Base-by-base conservation (phyloP, 2,329 filamentous ascomycete species). In the Aspergillus fijiensis region DNA sequence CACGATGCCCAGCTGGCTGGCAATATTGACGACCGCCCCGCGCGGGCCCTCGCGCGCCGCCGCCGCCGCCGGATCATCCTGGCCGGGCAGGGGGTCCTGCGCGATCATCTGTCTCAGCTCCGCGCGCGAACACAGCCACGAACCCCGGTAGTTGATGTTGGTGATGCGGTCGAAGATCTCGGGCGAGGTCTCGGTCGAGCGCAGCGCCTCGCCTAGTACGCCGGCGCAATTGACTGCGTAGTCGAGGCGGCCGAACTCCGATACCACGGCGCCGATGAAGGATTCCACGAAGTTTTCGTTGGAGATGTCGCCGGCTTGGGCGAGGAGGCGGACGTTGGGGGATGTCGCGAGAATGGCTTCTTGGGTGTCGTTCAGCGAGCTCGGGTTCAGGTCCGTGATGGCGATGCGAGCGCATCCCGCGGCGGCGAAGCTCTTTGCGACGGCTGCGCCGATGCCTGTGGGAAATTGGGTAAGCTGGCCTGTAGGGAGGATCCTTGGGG, bases 201-300 rank as follows among this genome's bases (percentile, higher is more conserved):
- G 67, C 21, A 63, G 47, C 3, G 66, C 55, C 5, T 66, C 51
- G 7, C 71, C 68, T 12, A 73, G 51, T 65, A 86, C 77, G 0
- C 84, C 84, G 0, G 84, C 84, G 55, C 83, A 85, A 59, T 83
- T 83, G 6, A 86, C 81, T 0, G 79, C 79, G 67, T 86, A 87
- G 65, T 87, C 84, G 4, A 87, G 68, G 7, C 84, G 79, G 0
- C 71, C 70, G 59, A 84, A 83, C 0, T 64, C 63, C 4, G 69
- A 68, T 0, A 75, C 68, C 1, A 74, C 70, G 10, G 59, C 27
- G 5, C 47, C 33, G 12, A 67, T 39, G 19, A 83, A 76, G 0
- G 67, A 67, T 3, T 75, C 69, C 25, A 80, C 76, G 60, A 81
- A 84, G 0, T 55, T 55, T 49, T 82, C 79, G 25, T 82, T 76